Evolutionary conservation across 225 moss, liverwort and hornwort genomes (phyloP).

Genomic region (Thuidium tamariscinum): DNA sequence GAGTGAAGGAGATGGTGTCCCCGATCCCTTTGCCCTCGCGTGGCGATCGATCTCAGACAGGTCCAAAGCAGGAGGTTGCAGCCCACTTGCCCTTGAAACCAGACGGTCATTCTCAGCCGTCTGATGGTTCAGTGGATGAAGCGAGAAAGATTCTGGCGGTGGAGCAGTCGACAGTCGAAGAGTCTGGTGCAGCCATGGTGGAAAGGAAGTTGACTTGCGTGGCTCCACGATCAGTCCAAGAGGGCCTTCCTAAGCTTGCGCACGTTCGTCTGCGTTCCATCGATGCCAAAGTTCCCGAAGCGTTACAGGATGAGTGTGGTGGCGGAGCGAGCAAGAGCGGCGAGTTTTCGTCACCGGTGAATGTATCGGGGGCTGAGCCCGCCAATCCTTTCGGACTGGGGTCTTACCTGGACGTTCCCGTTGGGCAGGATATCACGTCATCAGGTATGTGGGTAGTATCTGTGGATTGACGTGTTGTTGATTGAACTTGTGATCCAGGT

Average conservation of each 20-base stretch:
- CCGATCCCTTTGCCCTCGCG: not conserved
- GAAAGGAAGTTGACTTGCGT: slow-evolving; percentile 38
- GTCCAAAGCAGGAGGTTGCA: not conserved
- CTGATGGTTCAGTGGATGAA: not conserved
- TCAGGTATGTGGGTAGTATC: slow-evolving; percentile 45
- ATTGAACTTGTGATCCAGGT: not conserved
- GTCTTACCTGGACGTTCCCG: slow-evolving; percentile 86
- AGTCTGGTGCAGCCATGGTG: slow-evolving; percentile 16
- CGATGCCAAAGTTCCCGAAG: slow-evolving; percentile 58
- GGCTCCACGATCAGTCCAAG: slow-evolving; percentile 35
- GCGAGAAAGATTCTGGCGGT: not conserved
- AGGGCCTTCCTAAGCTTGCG: slow-evolving; percentile 84
- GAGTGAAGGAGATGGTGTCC: slow-evolving; percentile 11
- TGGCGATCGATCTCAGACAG: slow-evolving; percentile 1
- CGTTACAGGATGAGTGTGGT: slow-evolving; percentile 30
- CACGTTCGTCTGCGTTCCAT: slow-evolving; percentile 81
- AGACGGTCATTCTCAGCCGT: not conserved
- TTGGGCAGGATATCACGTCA: slow-evolving; percentile 81
- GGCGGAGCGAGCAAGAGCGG: slow-evolving; percentile 26
- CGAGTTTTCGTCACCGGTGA: slow-evolving; percentile 38
- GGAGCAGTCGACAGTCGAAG: slow-evolving; percentile 25
- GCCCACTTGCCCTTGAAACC: not conserved
- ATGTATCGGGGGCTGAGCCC: slow-evolving; percentile 24
- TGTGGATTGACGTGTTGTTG: not conserved
- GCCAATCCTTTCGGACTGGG: slow-evolving; percentile 66